Evolutionary conservation across 208 protist species (phyloP), one percentile per base, ranked within the genome.

Genomic region (Leishmania amazonensis): DNA sequence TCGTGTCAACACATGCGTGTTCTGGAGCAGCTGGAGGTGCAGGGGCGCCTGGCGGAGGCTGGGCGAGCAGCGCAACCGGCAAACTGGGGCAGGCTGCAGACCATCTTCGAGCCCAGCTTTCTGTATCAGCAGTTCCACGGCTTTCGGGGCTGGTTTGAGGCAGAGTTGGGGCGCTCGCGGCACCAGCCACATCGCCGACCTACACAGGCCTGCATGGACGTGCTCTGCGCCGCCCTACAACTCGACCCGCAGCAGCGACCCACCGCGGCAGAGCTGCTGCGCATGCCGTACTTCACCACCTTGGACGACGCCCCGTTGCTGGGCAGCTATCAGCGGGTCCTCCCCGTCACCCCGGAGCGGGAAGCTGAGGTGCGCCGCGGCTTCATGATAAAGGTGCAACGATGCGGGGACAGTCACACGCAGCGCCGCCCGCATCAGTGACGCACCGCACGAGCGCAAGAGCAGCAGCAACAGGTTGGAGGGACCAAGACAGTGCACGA

Each of bases 211-310:
- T 96, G 91, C 75, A 77, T 95, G 40, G 93, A 96, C 76, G 93
- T 96, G 35, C 84, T 97, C n/a, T 81, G 68, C 4, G 88, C 90
- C 4, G 92, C 93, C 62, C 90, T 97, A 65, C 91, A 95, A 80
- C 83, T 94, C 17, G 90, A 96, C 80, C 90, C 92, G 49, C 81
- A 84, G 51, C 79, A 86, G 70, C 95, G 95, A 6, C 93, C 95
- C 54, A 92, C 91, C 47, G 93, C 93, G 42, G 90, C 85, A 72
- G 84, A 95, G 87, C 86, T 97, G 71, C 87, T 96, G 75, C 78
- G 92, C 35, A 94, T 95, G 87, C 90, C 92, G 6, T 96, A 96
- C 81, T 97, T 96, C 60, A 75, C 75, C 54, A 85, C 83, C 28
- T 45, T 85, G 45, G 83, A 85, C 40, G 83, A 85, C 38, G 78